phyloP scores from a whole-genome alignment of 768 basidiomycete genomes.

The Psilocybe subaeruginosa region DNA sequence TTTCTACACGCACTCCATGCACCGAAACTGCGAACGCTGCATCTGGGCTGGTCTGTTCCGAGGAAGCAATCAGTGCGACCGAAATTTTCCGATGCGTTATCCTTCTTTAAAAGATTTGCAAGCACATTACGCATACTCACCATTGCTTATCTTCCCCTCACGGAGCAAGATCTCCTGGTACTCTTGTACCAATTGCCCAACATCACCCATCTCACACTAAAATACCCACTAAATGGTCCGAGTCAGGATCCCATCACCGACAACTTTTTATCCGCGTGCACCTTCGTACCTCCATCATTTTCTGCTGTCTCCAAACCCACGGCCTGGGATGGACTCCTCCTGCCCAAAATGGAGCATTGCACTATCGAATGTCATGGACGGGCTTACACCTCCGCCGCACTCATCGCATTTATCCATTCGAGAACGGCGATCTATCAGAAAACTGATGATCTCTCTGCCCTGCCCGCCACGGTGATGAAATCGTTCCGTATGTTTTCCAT shows the following conservation, averaged over 20 bases:
- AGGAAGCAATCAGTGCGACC: constrained; percentile 19
- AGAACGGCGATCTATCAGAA: constrained; percentile 20
- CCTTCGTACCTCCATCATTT: background rate
- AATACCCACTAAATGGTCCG: constrained; percentile 34
- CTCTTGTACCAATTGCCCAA: constrained; percentile 32
- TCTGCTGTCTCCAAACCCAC: background rate
- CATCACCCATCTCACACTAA: constrained; percentile 34
- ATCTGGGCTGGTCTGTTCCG: constrained; percentile 37
- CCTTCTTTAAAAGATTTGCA: constrained; percentile 29
- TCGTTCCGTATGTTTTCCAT: constrained; percentile 32
- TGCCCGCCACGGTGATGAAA: constrained; percentile 21
- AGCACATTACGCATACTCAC: constrained; percentile 32
- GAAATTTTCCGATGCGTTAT: constrained; percentile 29
- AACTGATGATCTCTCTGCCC: background rate
- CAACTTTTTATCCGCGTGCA: constrained; percentile 26
- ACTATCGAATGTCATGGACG: constrained; percentile 37
- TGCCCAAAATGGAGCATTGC: constrained; percentile 29
- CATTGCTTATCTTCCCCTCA: constrained; percentile 42
- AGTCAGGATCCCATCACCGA: constrained; percentile 41
- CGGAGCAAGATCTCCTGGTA: constrained; percentile 32
- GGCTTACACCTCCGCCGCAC: background rate
- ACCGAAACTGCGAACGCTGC: constrained; percentile 31
- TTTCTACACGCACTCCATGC: constrained; percentile 36
- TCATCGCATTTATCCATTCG: background rate
- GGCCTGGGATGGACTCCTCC: background rate